phyloP scores from a whole-genome alignment of 2,329 filamentous ascomycete genomes.

The Trichoderma citrinoviride region DNA sequence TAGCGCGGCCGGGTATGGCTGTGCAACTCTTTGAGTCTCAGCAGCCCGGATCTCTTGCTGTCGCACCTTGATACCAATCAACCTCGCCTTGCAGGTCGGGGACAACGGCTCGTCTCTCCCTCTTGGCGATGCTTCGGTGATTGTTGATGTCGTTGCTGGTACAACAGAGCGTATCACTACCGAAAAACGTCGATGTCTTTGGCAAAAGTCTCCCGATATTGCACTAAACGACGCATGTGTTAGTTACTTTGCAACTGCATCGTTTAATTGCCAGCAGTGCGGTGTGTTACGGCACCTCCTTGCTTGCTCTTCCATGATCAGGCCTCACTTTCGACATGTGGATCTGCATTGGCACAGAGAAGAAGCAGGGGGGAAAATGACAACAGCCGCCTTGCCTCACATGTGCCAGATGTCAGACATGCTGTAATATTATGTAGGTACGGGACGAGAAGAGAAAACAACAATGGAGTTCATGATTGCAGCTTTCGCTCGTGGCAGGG shows the following conservation, averaged over 20 bases:
- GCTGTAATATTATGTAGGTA: too few relatives aligned
- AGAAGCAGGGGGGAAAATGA: not conserved
- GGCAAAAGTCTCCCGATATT: not conserved
- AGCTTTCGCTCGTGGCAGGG: not conserved
- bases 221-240: constrained; percentile 3
- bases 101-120: not conserved
- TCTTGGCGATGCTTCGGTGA: not conserved
- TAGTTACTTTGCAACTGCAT: constrained; percentile 3
- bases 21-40: not conserved
- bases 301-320: not conserved
- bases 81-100: constrained; percentile 16
- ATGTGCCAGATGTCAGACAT: constrained; percentile 11
- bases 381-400: not conserved
- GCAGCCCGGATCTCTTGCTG: not conserved
- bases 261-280: not conserved
- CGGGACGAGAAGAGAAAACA: not conserved
- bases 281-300: not conserved
- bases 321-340: not conserved
- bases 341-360: not conserved
- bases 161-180: not conserved
- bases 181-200: not conserved
- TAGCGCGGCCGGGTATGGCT: not conserved
- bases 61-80: not conserved
- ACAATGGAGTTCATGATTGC: not conserved
- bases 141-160: not conserved